These are phyloP conservation scores for Tetradesmus lagerheimii DNA, from an alignment of 139 green algal genomes.

Conservation along the genomic window DNA sequence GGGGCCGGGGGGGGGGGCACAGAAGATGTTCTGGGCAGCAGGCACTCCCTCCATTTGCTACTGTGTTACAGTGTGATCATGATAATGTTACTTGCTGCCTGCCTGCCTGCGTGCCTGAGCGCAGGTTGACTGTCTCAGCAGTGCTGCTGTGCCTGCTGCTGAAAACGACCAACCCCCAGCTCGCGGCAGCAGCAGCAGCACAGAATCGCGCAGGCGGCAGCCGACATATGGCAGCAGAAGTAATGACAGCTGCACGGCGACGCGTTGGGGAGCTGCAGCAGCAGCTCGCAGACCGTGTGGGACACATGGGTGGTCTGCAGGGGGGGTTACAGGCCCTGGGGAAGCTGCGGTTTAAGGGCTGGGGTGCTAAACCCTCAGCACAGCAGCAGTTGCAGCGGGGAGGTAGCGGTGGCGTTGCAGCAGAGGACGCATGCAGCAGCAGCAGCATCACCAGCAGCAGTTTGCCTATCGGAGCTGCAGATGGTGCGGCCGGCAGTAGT, in stretches of 20 bases:
- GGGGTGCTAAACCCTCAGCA: neutral
- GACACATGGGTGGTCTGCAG: conserved; percentile 3
- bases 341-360: conserved; percentile 22
- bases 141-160: conserved; percentile 28
- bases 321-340: conserved; percentile 16
- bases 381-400: conserved; percentile 1
- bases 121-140: conserved; percentile 40
- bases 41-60: too few relatives aligned
- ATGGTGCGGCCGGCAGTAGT: neutral
- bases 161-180: conserved; percentile 17
- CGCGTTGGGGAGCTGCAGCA: conserved; percentile 11
- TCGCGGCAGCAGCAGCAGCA: conserved; percentile 33
- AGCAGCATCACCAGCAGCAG: neutral
- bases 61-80: too few relatives aligned
- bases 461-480: neutral
- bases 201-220: neutral
- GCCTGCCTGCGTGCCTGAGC: too few relatives aligned
- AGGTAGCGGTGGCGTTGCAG: neutral
- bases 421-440: neutral
- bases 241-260: conserved; percentile 14
- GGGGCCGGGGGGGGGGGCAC: too few relatives aligned
- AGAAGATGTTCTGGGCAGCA: too few relatives aligned
- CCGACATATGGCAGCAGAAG: neutral
- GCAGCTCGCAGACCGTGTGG: conserved; percentile 21
- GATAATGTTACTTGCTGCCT: neutral